These are phyloP conservation scores for Phytopythium ostracodes DNA, from an alignment of 352 stramenopile genomes.

Conservation along the genomic window DNA sequence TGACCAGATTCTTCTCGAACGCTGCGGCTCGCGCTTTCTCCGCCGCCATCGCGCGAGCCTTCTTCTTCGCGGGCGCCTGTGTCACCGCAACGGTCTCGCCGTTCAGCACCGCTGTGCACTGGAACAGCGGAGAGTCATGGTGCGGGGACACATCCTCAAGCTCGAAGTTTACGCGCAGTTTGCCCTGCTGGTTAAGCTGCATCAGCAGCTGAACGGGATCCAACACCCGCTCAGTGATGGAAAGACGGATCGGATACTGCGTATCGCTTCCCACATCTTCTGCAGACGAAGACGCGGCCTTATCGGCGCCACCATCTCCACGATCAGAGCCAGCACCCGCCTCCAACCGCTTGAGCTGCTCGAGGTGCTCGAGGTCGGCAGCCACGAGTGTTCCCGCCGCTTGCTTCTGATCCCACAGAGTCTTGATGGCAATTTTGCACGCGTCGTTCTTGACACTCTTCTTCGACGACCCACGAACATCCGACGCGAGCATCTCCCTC, in stretches of 20 bases:
- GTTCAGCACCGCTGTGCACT: slow-evolving; percentile 50
- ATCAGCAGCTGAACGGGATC: slow-evolving; percentile 48
- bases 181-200: slow-evolving; percentile 42
- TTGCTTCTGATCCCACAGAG: slow-evolving; percentile 74
- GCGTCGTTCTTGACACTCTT: slow-evolving; percentile 69
- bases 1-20: slow-evolving; percentile 47
- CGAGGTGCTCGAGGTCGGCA: slow-evolving; percentile 63
- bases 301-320: background rate
- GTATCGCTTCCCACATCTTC: background rate
- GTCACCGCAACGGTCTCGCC: slow-evolving; percentile 26
- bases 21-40: slow-evolving; percentile 70
- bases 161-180: slow-evolving; percentile 37
- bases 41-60: slow-evolving; percentile 58
- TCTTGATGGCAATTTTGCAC: slow-evolving; percentile 60
- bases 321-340: background rate
- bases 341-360: slow-evolving; percentile 30
- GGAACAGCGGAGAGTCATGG: slow-evolving; percentile 36
- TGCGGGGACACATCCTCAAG: slow-evolving; percentile 45
- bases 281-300: background rate
- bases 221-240: slow-evolving; percentile 27
- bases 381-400: slow-evolving; percentile 37
- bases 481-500: slow-evolving; percentile 31
- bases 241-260: slow-evolving; percentile 26
- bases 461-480: slow-evolving; percentile 60
- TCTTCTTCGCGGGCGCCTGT: slow-evolving; percentile 77